Percentiles rank a stretch among this genome's conserved stretches.
Conservation (phyloP, 2,329 filamentous ascomycete species). For the Calcarisporium arbuscula region DNA sequence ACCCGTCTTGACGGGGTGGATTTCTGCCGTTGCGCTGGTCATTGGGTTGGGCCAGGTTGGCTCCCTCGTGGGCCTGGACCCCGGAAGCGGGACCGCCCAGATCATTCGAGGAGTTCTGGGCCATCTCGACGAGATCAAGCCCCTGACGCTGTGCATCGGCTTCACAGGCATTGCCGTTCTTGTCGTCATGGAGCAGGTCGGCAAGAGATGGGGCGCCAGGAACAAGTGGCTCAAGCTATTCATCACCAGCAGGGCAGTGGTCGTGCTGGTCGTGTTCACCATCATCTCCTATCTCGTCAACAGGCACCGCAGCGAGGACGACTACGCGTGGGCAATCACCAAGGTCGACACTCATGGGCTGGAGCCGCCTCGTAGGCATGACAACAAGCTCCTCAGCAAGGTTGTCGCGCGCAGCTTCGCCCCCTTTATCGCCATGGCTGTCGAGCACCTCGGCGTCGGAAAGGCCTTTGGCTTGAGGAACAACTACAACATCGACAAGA, state of each 20-base stretch:
- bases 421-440: conserved; percentile 53
- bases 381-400: conserved; percentile 40
- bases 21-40: conserved; percentile 59
- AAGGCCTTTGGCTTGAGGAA: conserved; percentile 58
- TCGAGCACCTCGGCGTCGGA: conserved; percentile 60
- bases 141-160: conserved; percentile 53
- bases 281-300: conserved; percentile 59
- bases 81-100: conserved; percentile 45
- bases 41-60: conserved; percentile 61
- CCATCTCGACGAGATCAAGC: conserved; percentile 49
- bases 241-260: conserved; percentile 53
- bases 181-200: conserved; percentile 48
- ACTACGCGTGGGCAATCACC: conserved; percentile 48
- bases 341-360: conserved; percentile 52
- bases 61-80: conserved; percentile 50
- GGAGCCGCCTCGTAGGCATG: conserved; percentile 40
- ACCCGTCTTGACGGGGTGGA: conserved; percentile 58
- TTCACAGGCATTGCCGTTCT: conserved; percentile 52
- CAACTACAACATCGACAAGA: conserved; percentile 56
- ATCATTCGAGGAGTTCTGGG: conserved; percentile 55
- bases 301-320: conserved; percentile 37
- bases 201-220: conserved; percentile 52
- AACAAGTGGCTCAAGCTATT: conserved; percentile 52
- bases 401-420: conserved; percentile 50
- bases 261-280: conserved; percentile 56